Percentiles rank a stretch among this genome's conserved stretches.
Evolutionary conservation across 768 basidiomycete species (phyloP).

Genomic region (Hericium erinaceus): DNA sequence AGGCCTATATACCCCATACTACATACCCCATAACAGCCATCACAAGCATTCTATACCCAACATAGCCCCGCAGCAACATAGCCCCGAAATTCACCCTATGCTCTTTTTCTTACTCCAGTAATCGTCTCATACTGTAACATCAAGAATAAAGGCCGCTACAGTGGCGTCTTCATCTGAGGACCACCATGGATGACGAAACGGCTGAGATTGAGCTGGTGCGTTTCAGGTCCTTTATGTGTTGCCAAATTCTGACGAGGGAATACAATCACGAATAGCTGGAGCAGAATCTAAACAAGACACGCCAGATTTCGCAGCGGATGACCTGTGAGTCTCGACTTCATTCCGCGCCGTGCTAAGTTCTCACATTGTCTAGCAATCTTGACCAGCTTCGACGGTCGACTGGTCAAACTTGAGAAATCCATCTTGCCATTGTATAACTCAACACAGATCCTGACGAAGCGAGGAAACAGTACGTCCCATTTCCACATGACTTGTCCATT

Average conservation of each 20-base stretch:
- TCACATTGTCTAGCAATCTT: constrained; percentile 49
- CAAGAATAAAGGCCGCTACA: too few species aligned
- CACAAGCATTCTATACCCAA: too few species aligned
- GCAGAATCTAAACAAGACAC: constrained; percentile 81
- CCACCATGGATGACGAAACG: constrained; percentile 44
- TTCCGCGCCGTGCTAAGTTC: too few species aligned
- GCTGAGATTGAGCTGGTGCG: constrained; percentile 65
- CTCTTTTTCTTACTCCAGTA: too few species aligned
- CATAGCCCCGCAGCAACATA: too few species aligned
- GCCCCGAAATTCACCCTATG: too few species aligned
- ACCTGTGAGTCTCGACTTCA: constrained; percentile 38
- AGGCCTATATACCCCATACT: too few species aligned
- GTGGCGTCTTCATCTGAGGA: too few species aligned
- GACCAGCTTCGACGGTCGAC: constrained; percentile 73
- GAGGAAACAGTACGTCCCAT: constrained; percentile 54
- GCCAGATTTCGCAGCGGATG: constrained; percentile 80
- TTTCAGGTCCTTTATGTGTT: neutral
- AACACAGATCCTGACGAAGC: constrained; percentile 63
- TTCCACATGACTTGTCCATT: neutral
- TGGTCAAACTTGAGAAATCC: constrained; percentile 78
- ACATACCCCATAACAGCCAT: too few species aligned
- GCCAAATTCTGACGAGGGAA: neutral
- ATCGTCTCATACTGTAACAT: too few species aligned
- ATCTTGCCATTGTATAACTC: constrained; percentile 77
- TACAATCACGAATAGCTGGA: constrained; percentile 45